phyloP scores from a whole-genome alignment of 2,329 filamentous ascomycete genomes.

The Pseudocercospora eumusae region DNA sequence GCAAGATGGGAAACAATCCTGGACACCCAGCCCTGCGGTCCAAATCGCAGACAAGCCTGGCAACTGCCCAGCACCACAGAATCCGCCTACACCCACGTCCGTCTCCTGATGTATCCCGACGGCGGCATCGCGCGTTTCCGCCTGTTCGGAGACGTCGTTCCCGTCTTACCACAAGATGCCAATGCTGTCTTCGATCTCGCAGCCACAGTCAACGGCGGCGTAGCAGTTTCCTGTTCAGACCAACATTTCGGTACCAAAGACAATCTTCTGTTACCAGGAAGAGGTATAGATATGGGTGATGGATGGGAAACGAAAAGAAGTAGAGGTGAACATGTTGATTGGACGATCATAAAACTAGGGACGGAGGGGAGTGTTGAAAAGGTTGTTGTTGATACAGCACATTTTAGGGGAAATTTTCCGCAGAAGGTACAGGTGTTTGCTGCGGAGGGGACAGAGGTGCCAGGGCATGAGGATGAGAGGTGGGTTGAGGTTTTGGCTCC shows the following conservation, averaged over 20 bases:
- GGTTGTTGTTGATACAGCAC: constrained; percentile 76
- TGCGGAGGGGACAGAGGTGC: constrained; percentile 58
- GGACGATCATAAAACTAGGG: constrained; percentile 75
- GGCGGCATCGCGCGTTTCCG: constrained; percentile 80
- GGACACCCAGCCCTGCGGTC: constrained; percentile 69
- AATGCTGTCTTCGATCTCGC: constrained; percentile 71
- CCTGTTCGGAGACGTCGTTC: constrained; percentile 73
- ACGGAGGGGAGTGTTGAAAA: constrained; percentile 64
- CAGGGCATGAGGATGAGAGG: constrained; percentile 57
- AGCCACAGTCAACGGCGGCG: constrained; percentile 74
- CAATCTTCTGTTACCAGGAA: constrained; percentile 75
- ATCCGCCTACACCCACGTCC: constrained; percentile 75
- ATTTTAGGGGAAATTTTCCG: constrained; percentile 82
- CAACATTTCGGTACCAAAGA: constrained; percentile 82
- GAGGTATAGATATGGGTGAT: constrained; percentile 83
- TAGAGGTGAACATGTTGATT: constrained; percentile 73
- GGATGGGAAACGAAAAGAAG: constrained; percentile 84
- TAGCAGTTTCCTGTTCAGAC: constrained; percentile 74
- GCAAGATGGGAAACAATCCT: constrained; percentile 70
- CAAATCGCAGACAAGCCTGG: constrained; percentile 73
- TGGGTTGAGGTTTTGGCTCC: constrained; percentile 69
- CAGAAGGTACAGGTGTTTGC: constrained; percentile 68
- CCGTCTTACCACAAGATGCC: constrained; percentile 69
- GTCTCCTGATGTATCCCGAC: constrained; percentile 82
- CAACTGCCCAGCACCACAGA: constrained; percentile 57